Base-by-base conservation (phyloP, 176 grass and related monocot species). In the Echinochloa phyllopogon region DNA sequence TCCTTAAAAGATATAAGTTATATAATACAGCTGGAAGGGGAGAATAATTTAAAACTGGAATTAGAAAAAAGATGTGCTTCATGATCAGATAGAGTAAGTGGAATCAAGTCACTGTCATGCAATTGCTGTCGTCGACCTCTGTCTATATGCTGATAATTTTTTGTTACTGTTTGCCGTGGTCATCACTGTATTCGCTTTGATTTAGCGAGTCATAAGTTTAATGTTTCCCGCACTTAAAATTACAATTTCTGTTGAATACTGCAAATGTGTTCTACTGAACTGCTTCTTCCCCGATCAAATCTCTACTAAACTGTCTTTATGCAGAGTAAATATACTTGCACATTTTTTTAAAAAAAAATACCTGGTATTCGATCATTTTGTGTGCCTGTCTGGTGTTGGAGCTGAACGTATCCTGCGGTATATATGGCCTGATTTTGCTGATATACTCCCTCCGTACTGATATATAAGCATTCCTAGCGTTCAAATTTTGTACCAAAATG, bases 11-110 rank as follows among this genome's bases (percentile, higher is more conserved):
- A 39, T 60, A 65, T 51, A 16, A 5, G 13, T 13, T 51, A 16
- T 5, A 51, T 16, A 51, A 51, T 10, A 41, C 9, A 40, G 7
- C 17, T 67, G 37, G 16, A 36, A 36, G 61, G 61, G 61, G 16
- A 64, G 25, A 36, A 0, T 14, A 5, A 17, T 75, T 60, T 6
- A 21, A 12, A 66, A 7, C 38, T 82, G 69, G n/a, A 29, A 38
- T 1, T 16, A 70, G 24, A 37, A 45, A 23, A 1, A 47, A 23
- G 3, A 47, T 62, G 6, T 18, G 50, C 15, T 76, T 44, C 15
- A 43, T 59, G 68, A 80, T 42, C 3, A 17, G 65, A 77, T 78
- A 65, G 53, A 36, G 18, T 65, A 65, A 72, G 65, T 24, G 37
- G 47, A 64, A 77, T 15, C 20, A 25, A 45, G 80, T 72, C 75